phyloP scores from a whole-genome alignment of 2,329 filamentous ascomycete genomes.

The Ceratocystis ficicola region DNA sequence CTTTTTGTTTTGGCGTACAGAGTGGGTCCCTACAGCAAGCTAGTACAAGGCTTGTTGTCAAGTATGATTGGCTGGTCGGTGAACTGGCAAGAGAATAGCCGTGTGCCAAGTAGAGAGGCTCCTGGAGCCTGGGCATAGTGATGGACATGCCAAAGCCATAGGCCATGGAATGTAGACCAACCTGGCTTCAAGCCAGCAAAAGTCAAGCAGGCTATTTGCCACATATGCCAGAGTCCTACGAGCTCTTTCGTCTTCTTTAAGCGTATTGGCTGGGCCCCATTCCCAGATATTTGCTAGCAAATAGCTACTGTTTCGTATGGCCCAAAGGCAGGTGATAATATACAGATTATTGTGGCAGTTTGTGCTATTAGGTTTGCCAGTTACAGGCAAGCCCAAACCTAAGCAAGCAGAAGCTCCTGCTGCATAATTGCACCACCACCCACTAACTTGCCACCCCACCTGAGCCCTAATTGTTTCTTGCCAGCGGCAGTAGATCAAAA shows the following conservation, averaged over 20 bases:
- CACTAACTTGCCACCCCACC: conserved; percentile 21
- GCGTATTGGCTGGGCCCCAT: too few relatives aligned
- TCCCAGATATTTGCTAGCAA: too few relatives aligned
- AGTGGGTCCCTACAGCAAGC: background rate
- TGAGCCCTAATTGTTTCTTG: conserved; percentile 20
- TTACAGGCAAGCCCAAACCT: background rate
- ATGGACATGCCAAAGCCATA: background rate
- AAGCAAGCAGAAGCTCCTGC: background rate
- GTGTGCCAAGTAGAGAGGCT: background rate
- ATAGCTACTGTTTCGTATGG: too few relatives aligned
- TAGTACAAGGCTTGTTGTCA: background rate
- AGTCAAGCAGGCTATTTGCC: too few relatives aligned
- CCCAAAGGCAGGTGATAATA: background rate
- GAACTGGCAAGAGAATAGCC: background rate
- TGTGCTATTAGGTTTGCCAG: background rate
- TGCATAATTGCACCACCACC: background rate
- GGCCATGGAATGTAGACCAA: too few relatives aligned
- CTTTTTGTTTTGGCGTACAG: background rate
- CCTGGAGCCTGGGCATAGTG: background rate
- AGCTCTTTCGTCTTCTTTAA: too few relatives aligned
- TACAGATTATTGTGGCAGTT: too few relatives aligned
- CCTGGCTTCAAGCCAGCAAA: too few relatives aligned
- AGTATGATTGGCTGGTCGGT: background rate
- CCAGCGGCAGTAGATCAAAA: conserved; percentile 19
- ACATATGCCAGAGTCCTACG: too few relatives aligned